These are phyloP conservation scores for Hordeum pubiflorum DNA, from an alignment of 202 grass and related monocot species.

Conservation along the genomic window DNA sequence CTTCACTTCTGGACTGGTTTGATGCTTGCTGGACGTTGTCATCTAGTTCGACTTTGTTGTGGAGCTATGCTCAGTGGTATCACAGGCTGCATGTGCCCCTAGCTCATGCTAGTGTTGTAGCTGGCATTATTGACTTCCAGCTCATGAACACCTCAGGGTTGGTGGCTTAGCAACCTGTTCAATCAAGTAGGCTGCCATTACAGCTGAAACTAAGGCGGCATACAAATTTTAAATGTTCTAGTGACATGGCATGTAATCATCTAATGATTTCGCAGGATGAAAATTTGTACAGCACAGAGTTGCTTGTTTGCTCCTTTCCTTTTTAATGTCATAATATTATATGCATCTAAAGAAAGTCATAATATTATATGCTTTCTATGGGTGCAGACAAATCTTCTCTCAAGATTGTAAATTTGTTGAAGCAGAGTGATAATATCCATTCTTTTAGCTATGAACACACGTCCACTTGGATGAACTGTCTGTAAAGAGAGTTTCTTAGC, in stretches of 20 bases:
- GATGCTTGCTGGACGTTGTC: not conserved
- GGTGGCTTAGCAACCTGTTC: not conserved
- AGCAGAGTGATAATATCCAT: not conserved
- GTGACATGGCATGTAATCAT: not conserved
- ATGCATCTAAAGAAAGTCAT: not conserved
- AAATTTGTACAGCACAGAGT: not conserved
- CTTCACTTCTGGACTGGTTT: not conserved
- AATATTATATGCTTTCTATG: not conserved
- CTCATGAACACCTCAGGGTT: conserved; percentile 15
- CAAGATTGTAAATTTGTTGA: not conserved
- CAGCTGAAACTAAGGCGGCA: not conserved
- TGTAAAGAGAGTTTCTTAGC: not conserved
- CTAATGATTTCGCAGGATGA: not conserved
- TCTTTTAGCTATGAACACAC: not conserved
- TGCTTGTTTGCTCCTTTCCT: not conserved
- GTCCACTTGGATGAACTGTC: not conserved
- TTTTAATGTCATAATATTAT: not conserved
- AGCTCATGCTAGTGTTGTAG: not conserved
- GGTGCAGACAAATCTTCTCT: not conserved
- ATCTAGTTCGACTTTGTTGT: not conserved
- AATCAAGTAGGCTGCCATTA: not conserved
- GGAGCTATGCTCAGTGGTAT: not conserved
- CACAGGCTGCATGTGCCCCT: not conserved
- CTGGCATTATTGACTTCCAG: conserved; percentile 26
- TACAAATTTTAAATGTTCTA: not conserved